Evolutionary conservation across 768 basidiomycete species (phyloP).

Genomic region (Agrocybe pediades): DNA sequence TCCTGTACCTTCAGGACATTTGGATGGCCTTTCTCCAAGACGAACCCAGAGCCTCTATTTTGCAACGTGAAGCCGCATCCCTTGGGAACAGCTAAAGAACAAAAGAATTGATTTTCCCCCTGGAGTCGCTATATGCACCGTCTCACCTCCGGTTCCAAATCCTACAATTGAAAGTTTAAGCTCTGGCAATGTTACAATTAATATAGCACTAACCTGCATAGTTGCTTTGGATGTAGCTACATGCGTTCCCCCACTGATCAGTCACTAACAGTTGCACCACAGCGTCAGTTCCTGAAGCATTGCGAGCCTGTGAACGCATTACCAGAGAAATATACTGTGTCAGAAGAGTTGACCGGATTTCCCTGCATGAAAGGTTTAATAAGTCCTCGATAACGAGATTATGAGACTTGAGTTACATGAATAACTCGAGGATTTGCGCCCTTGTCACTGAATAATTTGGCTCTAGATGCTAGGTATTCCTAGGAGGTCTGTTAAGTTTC

Average conservation of each 20-base stretch:
- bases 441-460: conserved; percentile 72
- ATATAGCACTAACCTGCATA: conserved; percentile 60
- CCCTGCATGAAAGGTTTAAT: conserved; percentile 47
- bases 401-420: conserved; percentile 39
- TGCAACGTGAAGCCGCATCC: conserved; percentile 97
- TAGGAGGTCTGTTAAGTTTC: conserved; percentile 26
- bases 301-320: conserved; percentile 14
- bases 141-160: conserved; percentile 84
- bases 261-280: conserved; percentile 46
- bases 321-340: conserved; percentile 95
- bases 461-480: conserved; percentile 84
- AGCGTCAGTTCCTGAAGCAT: background rate
- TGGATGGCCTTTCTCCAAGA: conserved; percentile 77
- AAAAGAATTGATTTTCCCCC: background rate
- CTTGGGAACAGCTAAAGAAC: conserved; percentile 73
- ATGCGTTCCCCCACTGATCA: conserved; percentile 89
- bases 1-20: conserved; percentile 73
- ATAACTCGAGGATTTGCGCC: conserved; percentile 64
- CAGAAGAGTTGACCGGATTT: conserved; percentile 80
- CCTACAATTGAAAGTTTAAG: conserved; percentile 39
- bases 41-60: conserved; percentile 88
- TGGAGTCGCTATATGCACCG: background rate
- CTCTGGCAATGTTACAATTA: background rate
- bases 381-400: background rate
- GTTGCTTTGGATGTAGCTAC: conserved; percentile 88